These are phyloP conservation scores for Polyporus arcularius DNA, from an alignment of 768 basidiomycete species.

Conservation along the genomic window DNA sequence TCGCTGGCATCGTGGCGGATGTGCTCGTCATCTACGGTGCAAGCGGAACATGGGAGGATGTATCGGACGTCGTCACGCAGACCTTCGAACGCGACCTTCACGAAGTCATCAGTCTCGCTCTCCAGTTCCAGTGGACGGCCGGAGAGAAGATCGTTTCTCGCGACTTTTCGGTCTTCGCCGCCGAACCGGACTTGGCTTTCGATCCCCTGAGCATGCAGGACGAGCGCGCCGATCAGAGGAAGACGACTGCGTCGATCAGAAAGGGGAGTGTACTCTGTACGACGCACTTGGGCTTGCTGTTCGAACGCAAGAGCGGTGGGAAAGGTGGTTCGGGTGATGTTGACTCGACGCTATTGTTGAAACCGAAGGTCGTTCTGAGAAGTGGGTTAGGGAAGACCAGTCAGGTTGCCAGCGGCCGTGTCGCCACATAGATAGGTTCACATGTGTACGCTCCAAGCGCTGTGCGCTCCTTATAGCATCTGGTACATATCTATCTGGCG, in stretches of 20 bases:
- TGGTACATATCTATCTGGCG: too few relatives aligned
- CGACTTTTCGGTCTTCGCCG: conserved; percentile 1
- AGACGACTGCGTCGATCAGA: neutral
- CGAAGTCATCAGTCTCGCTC: neutral
- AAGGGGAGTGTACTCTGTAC: conserved; percentile 1
- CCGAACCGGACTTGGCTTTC: neutral
- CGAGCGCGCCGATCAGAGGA: conserved; percentile 1
- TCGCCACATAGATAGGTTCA: neutral
- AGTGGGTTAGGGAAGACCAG: neutral
- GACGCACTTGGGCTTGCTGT: conserved; percentile 7
- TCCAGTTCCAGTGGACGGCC: conserved; percentile 8
- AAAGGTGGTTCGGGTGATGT: neutral
- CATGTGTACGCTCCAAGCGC: neutral
- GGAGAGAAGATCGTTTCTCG: conserved; percentile 14
- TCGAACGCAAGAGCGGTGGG: neutral
- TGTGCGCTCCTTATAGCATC: too few relatives aligned
- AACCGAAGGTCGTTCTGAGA: conserved; percentile 7
- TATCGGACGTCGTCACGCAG: neutral
- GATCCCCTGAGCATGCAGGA: conserved; percentile 9
- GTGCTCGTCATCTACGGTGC: conserved; percentile 8
- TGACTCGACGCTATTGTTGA: neutral
- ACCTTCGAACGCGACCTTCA: neutral
- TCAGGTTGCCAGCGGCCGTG: neutral
- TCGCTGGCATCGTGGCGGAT: neutral
- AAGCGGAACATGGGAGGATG: neutral